Base-by-base conservation (phyloP, 345 rosid species). In the Diplotaxis tenuifolia region DNA sequence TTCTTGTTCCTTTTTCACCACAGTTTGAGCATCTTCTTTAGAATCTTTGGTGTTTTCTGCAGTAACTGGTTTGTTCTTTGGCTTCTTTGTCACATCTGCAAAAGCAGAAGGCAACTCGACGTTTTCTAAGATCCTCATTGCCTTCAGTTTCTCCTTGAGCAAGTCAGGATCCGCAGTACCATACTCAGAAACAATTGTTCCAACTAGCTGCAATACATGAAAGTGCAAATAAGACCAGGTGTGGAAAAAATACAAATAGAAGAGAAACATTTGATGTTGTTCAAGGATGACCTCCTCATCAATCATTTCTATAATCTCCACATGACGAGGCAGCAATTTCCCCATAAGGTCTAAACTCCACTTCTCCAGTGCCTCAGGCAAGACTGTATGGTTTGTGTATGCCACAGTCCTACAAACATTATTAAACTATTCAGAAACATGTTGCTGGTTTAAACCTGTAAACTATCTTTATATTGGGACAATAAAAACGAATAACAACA, bases 311-410 rank as follows among this genome's bases (percentile, higher is more conserved):
- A 90, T 90, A 50, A 90, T 90, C 86, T 86, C 89, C 58, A 86
- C 82, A 67, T 88, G 93, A 19, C 96, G 88, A 65, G 96, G 96
- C 20, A 90, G 81, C 78, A 90, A 53, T 71, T 88, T 85, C 81
- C 82, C 84, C 96, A 88, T 23, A 1, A 23, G n/a, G n/a, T n/a
- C 79, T 60, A 90, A 81, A 75, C 93, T 90, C 96, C 96, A 90
- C 79, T 90, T 90, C 86, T 90, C 96, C 81, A 88, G 65, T 22
- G 96, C 96, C 83, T 90, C 96, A 6, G 96, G 96, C 73, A 90
- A 74, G 58, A 90, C 93, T 55, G 96, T 90, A 65, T 90, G 96
- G 82, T 90, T 90, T 61, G 96, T 90, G 81, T 90, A 90, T 47
- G 96, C 96, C 82, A 84, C 78, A 77, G 96, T 90, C 77, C 96